Evolutionary conservation across 768 basidiomycete genomes (phyloP), one percentile per base, ranked within the genome.

Genomic region (Mycena alexandri): DNA sequence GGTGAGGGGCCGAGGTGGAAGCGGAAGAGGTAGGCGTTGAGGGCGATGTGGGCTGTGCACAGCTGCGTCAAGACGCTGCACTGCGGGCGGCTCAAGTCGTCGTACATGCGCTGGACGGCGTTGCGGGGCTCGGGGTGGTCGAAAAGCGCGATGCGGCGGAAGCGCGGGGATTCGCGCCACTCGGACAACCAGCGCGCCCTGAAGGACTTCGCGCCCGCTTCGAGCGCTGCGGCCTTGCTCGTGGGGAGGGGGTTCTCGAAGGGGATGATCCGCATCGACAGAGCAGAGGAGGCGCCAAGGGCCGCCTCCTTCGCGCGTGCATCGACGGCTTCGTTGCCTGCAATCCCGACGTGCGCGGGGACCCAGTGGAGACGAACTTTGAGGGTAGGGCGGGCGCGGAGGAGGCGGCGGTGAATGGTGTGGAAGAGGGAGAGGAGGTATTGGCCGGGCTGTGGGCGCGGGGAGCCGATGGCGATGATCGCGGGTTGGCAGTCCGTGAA

Each of bases 401-500:
- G 55, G 17, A 57, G 55, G 55, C 42, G 25, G 14, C 42, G 55
- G 9, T 36, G 36, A 3, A 36, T 29, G 55, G 21, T 57, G 55
- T 17, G 29, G 29, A 29, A 29, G 3, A 29, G 29, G 29, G 29
- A 29, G 29, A 29, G 29, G 29, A 29, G 29, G 29, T 29, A 29
- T 29, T 29, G 29, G 29, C 29, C 29, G 29, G 29, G 29, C 29
- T 29, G 29, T 29, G 55, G 36, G 19, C 22, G 13, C 16, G 55
- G 55, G 21, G 8, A 19, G 38, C 36, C 42, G 17, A 57, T 12
- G n/a, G 55, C 55, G 17, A 21, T 19, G 21, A 57, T 38, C 9
- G 55, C 55, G 11, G 55, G 55, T 22, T 57, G 55, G n/a, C 55
- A 57, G 38, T 57, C 55, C 17, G 22, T 41, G 55, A 57, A 57